Conservation (phyloP, 2,329 filamentous ascomycete species). For the Monosporascus sp. region DNA sequence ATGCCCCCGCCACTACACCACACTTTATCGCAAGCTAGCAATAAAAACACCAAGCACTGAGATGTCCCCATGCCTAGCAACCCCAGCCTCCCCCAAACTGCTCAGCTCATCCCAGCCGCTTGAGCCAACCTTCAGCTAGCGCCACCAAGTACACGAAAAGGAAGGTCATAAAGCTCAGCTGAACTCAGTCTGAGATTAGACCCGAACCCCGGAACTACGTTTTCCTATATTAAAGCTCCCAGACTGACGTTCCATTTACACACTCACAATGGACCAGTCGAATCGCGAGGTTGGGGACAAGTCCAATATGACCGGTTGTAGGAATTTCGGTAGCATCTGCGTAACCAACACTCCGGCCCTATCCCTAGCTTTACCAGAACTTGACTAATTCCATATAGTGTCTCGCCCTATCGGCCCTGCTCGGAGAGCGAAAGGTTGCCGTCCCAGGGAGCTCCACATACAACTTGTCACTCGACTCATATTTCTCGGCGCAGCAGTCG, state of each 20-base stretch:
- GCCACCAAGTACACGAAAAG: neutral
- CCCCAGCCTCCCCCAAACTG: too few relatives aligned
- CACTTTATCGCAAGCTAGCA: neutral
- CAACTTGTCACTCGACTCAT: neutral
- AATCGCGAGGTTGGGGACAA: neutral
- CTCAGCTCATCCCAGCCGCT: neutral
- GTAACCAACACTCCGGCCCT: neutral
- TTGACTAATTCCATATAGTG: neutral
- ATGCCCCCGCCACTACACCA: too few relatives aligned
- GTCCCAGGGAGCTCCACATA: neutral
- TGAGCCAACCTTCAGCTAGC: neutral
- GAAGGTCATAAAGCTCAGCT: neutral
- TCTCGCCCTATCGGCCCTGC: neutral
- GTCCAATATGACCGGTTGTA: neutral
- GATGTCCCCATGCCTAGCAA: neutral
- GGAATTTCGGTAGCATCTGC: neutral
- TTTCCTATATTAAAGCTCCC: neutral
- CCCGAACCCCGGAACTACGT: neutral
- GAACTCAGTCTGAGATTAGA: neutral
- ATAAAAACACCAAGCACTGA: neutral
- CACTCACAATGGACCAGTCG: neutral
- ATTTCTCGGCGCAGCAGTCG: neutral
- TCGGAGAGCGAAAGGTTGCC: conserved; percentile 1
- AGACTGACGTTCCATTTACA: neutral
- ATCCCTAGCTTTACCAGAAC: neutral